Conservation (phyloP, 345 rosid species). For the Litchi chinensis region DNA sequence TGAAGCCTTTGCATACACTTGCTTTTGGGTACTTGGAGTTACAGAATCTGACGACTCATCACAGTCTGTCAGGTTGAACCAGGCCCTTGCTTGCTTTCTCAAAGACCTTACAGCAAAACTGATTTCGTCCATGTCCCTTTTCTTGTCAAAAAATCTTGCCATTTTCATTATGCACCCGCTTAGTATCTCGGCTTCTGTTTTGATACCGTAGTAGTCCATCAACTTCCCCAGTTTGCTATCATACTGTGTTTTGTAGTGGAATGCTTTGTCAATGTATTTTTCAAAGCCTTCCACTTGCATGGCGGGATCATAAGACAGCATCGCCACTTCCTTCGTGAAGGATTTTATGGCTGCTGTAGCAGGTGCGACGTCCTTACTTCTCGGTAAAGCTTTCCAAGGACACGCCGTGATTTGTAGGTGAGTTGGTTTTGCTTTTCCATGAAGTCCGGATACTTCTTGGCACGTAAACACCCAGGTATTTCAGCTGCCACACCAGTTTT, state of each 20-base stretch:
- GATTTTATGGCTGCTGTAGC: conserved; percentile 23
- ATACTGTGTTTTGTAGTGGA: conserved; percentile 35
- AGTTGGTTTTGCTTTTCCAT: conserved; percentile 47
- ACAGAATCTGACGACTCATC: conserved; percentile 8
- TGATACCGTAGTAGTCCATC: conserved; percentile 52
- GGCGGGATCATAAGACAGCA: conserved; percentile 40
- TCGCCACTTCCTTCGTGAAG: conserved; percentile 41
- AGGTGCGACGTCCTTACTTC: conserved; percentile 37
- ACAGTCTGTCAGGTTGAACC: conserved; percentile 40
- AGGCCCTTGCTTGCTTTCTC: conserved; percentile 47
- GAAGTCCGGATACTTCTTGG: conserved; percentile 43
- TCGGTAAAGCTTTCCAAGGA: conserved; percentile 53
- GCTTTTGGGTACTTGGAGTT: background rate
- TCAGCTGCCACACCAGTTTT: conserved; percentile 50
- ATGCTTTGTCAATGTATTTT: conserved; percentile 37
- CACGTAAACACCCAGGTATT: conserved; percentile 31
- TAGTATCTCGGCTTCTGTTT: conserved; percentile 48
- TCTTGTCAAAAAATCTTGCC: conserved; percentile 40
- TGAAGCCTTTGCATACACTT: conserved; percentile 46
- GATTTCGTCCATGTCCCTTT: conserved; percentile 43
- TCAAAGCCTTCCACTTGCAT: conserved; percentile 48
- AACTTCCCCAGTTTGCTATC: conserved; percentile 42
- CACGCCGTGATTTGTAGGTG: conserved; percentile 34
- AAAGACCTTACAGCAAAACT: conserved; percentile 37
- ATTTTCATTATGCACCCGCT: conserved; percentile 43